Evolutionary conservation across 257 asterid species (phyloP), one percentile per base, ranked within the genome.

Genomic region (Capsicum pubescens): DNA sequence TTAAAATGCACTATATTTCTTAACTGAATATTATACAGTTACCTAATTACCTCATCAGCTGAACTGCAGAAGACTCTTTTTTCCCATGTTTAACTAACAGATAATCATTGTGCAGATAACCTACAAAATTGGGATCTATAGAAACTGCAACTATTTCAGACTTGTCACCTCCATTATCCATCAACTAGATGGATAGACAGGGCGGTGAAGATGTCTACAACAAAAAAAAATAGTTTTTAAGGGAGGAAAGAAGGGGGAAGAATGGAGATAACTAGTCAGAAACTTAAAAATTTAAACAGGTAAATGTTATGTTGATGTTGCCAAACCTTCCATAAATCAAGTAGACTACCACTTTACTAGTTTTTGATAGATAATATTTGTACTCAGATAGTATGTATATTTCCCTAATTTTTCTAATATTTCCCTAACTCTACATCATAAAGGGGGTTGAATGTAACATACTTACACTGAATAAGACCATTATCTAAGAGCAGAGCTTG

Each of bases 81-180:
- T 88, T 92, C 19, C 90, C 93, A 74, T 84, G 91, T 78, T 86
- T 87, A 84, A 86, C 89, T 42, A 98, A 90, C 58, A 97, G 96
- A 88, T 95, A 97, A 84, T 93, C 97, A 32, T 86, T 87, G 63
- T 93, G 89, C 84, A 93, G 97, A 90, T 97, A 95, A 63, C 91
- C 83, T 17, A 96, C 91, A 85, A 97, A 97, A 72, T 89, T 90
- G 21, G 98, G 98, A 89, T 97, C 98, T 48, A 95, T 91, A n/a
- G 98, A 94, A 64, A 94, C 97, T 36, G 97, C 95, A 92, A 97
- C 95, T 79, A 92, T 95, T 85, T 93, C 99, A 67, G 98, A 87
- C 90, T 93, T 95, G 85, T 93, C 99, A 88, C 84, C 88, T 87
- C 95, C 93, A 84, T 91, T 95, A 84, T 95, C 98, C 97, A 95